These are phyloP conservation scores for Colletotrichum cordylinicola DNA, from an alignment of 2,329 filamentous ascomycete genomes.

Conservation along the genomic window DNA sequence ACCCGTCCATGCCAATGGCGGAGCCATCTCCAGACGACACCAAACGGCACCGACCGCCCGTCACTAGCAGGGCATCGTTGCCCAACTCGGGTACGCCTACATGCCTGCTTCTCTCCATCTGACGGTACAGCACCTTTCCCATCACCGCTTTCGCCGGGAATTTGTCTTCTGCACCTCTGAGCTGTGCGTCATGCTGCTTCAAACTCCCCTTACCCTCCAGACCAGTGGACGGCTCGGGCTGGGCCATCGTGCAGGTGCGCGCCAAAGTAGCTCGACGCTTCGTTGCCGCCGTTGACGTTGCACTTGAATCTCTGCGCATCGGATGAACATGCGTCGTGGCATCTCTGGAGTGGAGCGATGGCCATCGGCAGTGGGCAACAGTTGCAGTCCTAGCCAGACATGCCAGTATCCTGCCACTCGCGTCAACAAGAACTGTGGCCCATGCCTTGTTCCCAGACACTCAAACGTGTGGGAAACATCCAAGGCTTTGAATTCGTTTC, in stretches of 20 bases:
- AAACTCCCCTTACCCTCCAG: not conserved
- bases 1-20: conserved; percentile 23
- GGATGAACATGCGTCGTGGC: not conserved
- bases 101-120: not conserved
- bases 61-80: not conserved
- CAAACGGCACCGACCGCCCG: not conserved
- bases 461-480: not conserved
- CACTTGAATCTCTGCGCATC: not conserved
- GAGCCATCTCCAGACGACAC: not conserved
- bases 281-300: not conserved
- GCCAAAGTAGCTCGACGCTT: not conserved
- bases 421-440: not conserved
- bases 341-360: not conserved
- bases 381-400: not conserved
- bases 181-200: not conserved
- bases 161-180: not conserved
- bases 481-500: not conserved
- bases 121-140: not conserved
- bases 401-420: not conserved
- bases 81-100: conserved; percentile 1
- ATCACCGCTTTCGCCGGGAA: not conserved
- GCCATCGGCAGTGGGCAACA: not conserved
- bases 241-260: not conserved
- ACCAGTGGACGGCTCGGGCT: not conserved
- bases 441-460: not conserved